phyloP scores from a whole-genome alignment of 768 basidiomycete genomes.

The Tulasnella calospora region DNA sequence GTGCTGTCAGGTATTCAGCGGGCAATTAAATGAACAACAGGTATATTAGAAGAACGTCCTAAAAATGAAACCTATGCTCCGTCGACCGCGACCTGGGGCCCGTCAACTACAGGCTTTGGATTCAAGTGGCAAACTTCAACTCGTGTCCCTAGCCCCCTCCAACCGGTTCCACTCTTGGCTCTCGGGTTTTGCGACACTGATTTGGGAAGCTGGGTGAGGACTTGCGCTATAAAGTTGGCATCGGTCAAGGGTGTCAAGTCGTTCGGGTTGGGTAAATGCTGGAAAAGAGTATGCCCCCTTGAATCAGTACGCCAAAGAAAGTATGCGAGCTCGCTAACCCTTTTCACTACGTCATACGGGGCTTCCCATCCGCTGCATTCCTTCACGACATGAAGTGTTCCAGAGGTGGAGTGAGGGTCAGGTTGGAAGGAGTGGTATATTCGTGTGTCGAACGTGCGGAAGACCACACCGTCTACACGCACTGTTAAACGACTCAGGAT shows the following conservation, averaged over 20 bases:
- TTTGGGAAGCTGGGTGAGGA: conserved; percentile 49
- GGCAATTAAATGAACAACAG: not conserved
- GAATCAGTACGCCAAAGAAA: not conserved
- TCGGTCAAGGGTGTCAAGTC: conserved; percentile 89
- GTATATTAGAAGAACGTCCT: not conserved
- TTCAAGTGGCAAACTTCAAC: conserved; percentile 40
- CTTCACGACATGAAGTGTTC: conserved; percentile 60
- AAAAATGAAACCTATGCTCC: not conserved
- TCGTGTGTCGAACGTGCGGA: conserved; percentile 82
- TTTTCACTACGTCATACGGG: conserved; percentile 72
- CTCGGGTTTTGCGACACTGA: conserved; percentile 57
- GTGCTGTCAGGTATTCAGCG: not conserved
- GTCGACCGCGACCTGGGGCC: not conserved
- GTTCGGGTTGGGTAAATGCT: conserved; percentile 66
- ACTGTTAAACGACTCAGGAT: conserved; percentile 87
- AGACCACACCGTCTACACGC: conserved; percentile 91
- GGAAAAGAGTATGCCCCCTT: not conserved
- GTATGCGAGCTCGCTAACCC: conserved; percentile 42
- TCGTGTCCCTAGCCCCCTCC: conserved; percentile 73
- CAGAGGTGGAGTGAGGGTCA: conserved; percentile 36
- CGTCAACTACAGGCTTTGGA: not conserved
- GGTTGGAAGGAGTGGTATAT: conserved; percentile 73
- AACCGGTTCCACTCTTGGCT: conserved; percentile 64
- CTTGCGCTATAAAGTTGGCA: conserved; percentile 69
- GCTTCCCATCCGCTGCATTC: conserved; percentile 91